Evolutionary conservation across 2,329 filamentous ascomycete species (phyloP).

Genomic region (Cordyceps javanica): DNA sequence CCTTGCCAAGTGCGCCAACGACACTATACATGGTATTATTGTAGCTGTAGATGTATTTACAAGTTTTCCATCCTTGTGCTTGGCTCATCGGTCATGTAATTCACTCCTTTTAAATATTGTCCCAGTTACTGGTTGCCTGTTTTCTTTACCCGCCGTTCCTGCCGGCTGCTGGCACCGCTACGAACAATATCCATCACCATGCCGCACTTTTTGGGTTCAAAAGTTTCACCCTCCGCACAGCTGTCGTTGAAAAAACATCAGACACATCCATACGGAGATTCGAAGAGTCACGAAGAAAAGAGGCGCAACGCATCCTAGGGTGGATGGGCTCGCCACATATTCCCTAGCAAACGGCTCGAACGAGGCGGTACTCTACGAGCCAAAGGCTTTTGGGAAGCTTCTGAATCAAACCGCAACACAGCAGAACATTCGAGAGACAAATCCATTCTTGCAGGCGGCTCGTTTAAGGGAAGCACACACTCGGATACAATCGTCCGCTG

Average conservation of each 20-base stretch:
- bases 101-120: neutral
- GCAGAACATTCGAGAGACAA: constrained; percentile 8
- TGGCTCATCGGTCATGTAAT: neutral
- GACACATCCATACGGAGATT: neutral
- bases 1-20: neutral
- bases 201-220: constrained; percentile 14
- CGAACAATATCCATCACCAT: constrained; percentile 12
- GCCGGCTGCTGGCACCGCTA: neutral
- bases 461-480: constrained; percentile 14
- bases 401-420: constrained; percentile 12
- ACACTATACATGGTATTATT: neutral
- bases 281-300: constrained; percentile 2
- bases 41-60: neutral
- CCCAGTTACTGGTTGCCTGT: neutral
- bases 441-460: constrained; percentile 14
- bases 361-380: constrained; percentile 41
- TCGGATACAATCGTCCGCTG: constrained; percentile 29
- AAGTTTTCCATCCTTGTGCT: neutral
- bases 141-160: neutral
- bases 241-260: neutral
- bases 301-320: constrained; percentile 25
- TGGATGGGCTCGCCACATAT: constrained; percentile 37
- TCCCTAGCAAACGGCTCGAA: constrained; percentile 44
- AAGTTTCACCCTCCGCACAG: constrained; percentile 12
- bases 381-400: constrained; percentile 23